Conservation (phyloP, 129 eudicot species). For the Flaveria robusta region DNA sequence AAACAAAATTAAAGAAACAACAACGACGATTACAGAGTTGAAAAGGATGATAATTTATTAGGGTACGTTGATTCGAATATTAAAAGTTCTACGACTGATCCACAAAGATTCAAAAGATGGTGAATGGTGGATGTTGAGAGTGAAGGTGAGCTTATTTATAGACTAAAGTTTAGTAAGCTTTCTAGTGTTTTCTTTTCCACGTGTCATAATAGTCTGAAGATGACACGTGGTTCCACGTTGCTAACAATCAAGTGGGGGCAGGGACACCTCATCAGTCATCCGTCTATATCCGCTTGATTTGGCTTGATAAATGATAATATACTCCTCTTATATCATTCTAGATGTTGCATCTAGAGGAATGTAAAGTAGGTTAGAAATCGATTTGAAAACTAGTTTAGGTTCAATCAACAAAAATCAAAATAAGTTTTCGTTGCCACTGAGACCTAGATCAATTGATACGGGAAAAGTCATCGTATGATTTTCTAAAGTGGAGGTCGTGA, state of each 20-base stretch:
- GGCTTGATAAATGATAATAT: neutral
- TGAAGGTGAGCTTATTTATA: constrained; percentile 23
- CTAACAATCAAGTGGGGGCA: constrained; percentile 25
- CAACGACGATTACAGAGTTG: neutral
- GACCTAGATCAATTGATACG: too few relatives aligned
- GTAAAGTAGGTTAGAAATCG: too few relatives aligned
- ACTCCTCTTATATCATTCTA: constrained; percentile 15
- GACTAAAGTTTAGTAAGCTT: neutral
- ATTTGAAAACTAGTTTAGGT: too few relatives aligned
- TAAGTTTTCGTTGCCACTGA: too few relatives aligned
- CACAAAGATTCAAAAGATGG: constrained; percentile 7
- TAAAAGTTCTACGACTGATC: neutral
- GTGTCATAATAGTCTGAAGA: constrained; percentile 23
- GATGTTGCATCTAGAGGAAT: neutral
- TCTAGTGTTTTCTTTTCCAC: constrained; percentile 20
- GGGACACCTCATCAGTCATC: neutral
- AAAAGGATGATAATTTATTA: neutral
- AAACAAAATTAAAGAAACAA: neutral
- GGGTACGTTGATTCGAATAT: constrained; percentile 9
- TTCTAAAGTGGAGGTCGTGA: too few relatives aligned
- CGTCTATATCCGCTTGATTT: neutral
- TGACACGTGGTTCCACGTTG: constrained; percentile 68
- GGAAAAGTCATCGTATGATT: too few relatives aligned
- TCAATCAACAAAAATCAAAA: too few relatives aligned
- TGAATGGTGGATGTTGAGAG: constrained; percentile 12